phyloP scores from a whole-genome alignment of 805 yeast genomes.

The Brettanomyces nanus region DNA sequence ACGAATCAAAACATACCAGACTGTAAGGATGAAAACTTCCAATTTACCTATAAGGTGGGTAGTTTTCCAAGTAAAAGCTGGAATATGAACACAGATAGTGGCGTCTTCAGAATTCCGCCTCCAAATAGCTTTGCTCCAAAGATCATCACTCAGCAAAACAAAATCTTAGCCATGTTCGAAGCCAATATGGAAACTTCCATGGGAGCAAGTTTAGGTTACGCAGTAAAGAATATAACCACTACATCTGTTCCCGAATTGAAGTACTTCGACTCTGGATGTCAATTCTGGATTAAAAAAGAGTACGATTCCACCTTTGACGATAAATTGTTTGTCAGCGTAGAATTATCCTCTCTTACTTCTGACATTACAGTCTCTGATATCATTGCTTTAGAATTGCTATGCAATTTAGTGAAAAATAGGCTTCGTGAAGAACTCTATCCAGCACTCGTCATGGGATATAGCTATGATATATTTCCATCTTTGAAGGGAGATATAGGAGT shows the following conservation, averaged over 20 bases:
- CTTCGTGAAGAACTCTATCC: conserved; percentile 40
- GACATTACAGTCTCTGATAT: conserved; percentile 30
- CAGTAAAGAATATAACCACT: conserved; percentile 23
- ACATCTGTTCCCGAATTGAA: conserved; percentile 30
- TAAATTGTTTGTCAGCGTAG: conserved; percentile 37
- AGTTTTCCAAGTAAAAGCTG: no score
- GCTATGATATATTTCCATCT: conserved; percentile 51
- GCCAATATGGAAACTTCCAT: conserved; percentile 21
- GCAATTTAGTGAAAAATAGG: conserved; percentile 35
- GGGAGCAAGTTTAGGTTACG: conserved; percentile 25
- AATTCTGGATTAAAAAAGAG: conserved; percentile 46
- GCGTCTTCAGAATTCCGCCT: conserved; percentile 17
- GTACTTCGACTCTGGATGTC: conserved; percentile 27
- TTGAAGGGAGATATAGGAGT: conserved; percentile 46
- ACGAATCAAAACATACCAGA: background rate
- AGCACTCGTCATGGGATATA: conserved; percentile 44
- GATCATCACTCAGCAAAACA: conserved; percentile 22
- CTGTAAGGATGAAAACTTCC: conserved; percentile 34
- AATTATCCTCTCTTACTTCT: conserved; percentile 28
- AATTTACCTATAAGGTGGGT: conserved; percentile 30
- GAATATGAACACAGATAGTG: background rate
- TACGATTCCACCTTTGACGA: conserved; percentile 18
- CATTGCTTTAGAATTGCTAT: conserved; percentile 45
- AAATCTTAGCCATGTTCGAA: conserved; percentile 18
- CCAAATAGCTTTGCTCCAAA: conserved; percentile 31